These are phyloP conservation scores for Butyriboletus regius DNA, from an alignment of 1,284 basidiomycete species.

Conservation along the genomic window DNA sequence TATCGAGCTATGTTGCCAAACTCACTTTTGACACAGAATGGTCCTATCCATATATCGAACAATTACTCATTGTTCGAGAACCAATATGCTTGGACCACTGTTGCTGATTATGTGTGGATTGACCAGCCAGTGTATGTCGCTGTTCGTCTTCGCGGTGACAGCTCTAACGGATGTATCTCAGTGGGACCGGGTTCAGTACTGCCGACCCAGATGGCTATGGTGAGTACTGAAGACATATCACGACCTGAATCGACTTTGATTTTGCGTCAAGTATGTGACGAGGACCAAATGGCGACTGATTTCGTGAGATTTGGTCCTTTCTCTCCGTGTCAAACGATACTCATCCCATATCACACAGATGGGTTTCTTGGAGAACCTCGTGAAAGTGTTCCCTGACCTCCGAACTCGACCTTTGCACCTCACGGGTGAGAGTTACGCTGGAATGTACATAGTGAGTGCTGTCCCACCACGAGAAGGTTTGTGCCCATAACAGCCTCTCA, in stretches of 20 bases:
- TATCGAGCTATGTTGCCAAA: neutral
- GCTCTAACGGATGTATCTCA: constrained; percentile 20
- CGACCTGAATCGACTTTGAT: constrained; percentile 1
- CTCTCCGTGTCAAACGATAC: neutral
- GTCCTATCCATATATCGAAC: constrained; percentile 51
- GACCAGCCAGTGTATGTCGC: constrained; percentile 61
- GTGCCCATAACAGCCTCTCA: constrained; percentile 22
- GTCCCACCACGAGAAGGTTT: neutral
- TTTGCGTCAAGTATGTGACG: constrained; percentile 44
- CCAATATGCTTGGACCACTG: constrained; percentile 49
- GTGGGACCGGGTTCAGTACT: constrained; percentile 60
- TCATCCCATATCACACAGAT: constrained; percentile 37
- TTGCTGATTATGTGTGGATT: constrained; percentile 64
- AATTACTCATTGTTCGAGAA: constrained; percentile 48
- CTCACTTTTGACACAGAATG: constrained; percentile 43
- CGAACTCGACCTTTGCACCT: constrained; percentile 54
- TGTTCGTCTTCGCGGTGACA: neutral
- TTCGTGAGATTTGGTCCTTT: constrained; percentile 44
- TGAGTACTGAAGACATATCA: constrained; percentile 26
- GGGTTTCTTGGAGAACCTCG: constrained; percentile 59
- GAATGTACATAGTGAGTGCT: constrained; percentile 51
- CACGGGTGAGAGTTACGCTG: constrained; percentile 63
- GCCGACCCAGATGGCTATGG: constrained; percentile 54
- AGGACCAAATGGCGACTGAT: constrained; percentile 61
- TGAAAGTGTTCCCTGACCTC: constrained; percentile 60